phyloP scores from a whole-genome alignment of 768 basidiomycete species.

The Chiua virens region DNA sequence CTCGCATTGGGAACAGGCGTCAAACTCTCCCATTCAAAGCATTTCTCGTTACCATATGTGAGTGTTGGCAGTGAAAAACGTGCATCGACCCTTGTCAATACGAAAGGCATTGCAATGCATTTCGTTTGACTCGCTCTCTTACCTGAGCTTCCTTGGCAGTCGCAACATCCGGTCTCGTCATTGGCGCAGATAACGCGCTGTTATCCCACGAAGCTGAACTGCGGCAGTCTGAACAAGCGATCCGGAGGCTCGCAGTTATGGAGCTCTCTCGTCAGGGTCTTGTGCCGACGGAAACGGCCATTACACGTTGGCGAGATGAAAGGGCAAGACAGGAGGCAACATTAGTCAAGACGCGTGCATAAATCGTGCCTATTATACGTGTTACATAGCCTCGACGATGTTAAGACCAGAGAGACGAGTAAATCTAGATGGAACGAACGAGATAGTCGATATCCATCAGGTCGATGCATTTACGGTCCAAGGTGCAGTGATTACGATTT shows the following conservation, averaged over 20 bases:
- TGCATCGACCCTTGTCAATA: no score
- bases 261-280: conserved; percentile 75
- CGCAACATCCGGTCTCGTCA: conserved; percentile 65
- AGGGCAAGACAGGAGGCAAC: conserved; percentile 24
- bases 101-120: no score
- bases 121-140: no score
- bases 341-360: conserved; percentile 4
- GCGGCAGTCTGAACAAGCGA: conserved; percentile 62
- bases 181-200: conserved; percentile 76
- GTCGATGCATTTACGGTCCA: conserved; percentile 9
- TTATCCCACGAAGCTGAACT: conserved; percentile 66
- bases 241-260: conserved; percentile 71
- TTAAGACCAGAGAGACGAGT: not conserved
- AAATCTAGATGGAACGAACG: not conserved
- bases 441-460: conserved; percentile 9
- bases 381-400: conserved; percentile 9
- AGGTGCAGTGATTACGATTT: conserved; percentile 11
- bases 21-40: conserved; percentile 82
- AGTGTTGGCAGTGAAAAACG: conserved; percentile 21
- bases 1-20: conserved; percentile 43
- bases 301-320: conserved; percentile 72
- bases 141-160: conserved; percentile 32
- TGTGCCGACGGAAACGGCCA: conserved; percentile 81
- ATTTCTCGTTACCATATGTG: conserved; percentile 73
- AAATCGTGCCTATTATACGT: conserved; percentile 6